These are phyloP conservation scores for Paracoccidioides lutzii DNA, from an alignment of 2,329 filamentous ascomycete genomes.

Conservation along the genomic window DNA sequence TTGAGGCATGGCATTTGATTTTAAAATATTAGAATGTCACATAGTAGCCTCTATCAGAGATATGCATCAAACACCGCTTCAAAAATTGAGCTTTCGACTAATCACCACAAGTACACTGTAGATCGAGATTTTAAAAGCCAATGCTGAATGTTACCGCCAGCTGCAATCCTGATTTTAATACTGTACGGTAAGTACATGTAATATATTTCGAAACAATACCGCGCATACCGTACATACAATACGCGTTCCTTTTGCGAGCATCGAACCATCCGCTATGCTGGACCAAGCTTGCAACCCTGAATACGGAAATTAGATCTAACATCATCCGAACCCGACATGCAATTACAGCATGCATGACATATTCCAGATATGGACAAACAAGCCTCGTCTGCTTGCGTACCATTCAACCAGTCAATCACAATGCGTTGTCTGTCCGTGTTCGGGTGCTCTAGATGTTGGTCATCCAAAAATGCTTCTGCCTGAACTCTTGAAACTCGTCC, in stretches of 20 bases:
- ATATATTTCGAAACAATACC: background rate
- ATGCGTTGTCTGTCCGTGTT: background rate
- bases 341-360: background rate
- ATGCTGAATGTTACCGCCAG: background rate
- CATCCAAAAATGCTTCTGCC: background rate
- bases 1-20: background rate
- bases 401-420: background rate
- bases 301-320: background rate
- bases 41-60: too few relatives aligned
- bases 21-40: too few relatives aligned
- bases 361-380: background rate
- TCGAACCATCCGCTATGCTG: too few relatives aligned
- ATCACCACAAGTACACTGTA: too few relatives aligned
- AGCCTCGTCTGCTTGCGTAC: background rate
- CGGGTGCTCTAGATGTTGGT: background rate
- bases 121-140: too few relatives aligned
- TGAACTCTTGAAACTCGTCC: background rate
- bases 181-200: background rate
- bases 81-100: background rate
- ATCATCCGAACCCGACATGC: background rate
- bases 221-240: background rate
- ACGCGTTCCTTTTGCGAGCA: background rate
- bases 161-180: background rate
- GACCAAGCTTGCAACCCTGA: background rate
- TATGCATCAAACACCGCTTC: background rate